Conservation (phyloP, 2,329 filamentous ascomycete species). For the Drechslera avenae region DNA sequence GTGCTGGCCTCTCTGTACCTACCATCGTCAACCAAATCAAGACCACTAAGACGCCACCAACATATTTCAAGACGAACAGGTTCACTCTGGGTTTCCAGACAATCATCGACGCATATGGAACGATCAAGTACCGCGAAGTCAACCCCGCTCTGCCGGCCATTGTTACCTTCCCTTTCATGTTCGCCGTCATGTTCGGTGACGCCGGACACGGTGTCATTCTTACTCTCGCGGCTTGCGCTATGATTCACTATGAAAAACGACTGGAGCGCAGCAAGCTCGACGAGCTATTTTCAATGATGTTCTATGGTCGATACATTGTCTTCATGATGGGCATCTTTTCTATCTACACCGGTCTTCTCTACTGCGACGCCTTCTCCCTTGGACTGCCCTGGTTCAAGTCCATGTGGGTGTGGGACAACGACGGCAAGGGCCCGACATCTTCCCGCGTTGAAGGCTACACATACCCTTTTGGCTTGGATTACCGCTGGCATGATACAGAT, state of each 20-base stretch:
- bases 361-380: conserved; percentile 97
- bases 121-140: conserved; percentile 94
- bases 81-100: conserved; percentile 98
- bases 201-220: conserved; percentile 93
- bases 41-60: conserved; percentile 96
- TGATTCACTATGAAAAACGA: conserved; percentile 96
- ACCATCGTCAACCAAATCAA: conserved; percentile 98
- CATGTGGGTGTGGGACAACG: conserved; percentile 84
- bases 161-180: conserved; percentile 98
- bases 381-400: conserved; percentile 87
- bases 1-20: conserved; percentile 92
- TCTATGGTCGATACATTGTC: conserved; percentile 98
- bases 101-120: conserved; percentile 98
- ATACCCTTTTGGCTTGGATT: conserved; percentile 95
- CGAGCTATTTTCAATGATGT: conserved; percentile 97
- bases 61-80: conserved; percentile 97
- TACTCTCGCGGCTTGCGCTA: conserved; percentile 78
- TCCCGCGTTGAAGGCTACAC: conserved; percentile 72
- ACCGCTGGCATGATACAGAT: conserved; percentile 94
- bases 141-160: conserved; percentile 95
- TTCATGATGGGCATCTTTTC: conserved; percentile 98
- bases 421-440: conserved; percentile 68
- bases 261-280: conserved; percentile 86
- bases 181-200: conserved; percentile 99
- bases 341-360: conserved; percentile 94